Evolutionary conservation across 495 filamentous ascomycete species (phyloP).

Genomic region (Lepidopterella palustris): DNA sequence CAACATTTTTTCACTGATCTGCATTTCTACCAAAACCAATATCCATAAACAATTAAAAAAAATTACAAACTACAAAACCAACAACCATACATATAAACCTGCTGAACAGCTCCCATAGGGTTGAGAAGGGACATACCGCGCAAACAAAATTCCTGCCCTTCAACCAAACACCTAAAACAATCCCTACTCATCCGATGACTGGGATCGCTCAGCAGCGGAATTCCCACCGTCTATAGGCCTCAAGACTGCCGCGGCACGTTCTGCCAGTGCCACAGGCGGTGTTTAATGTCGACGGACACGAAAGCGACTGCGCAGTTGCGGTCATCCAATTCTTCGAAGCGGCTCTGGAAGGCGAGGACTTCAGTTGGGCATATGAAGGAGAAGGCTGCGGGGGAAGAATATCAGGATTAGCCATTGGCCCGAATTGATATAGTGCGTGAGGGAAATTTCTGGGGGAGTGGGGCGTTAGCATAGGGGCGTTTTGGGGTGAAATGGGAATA

Average conservation of each 20-base stretch:
- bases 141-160: slow-evolving; percentile 23
- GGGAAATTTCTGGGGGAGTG: too few relatives aligned
- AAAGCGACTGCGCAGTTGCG: slow-evolving; percentile 17
- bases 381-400: slow-evolving; percentile 27
- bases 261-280: slow-evolving; percentile 24
- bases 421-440: too few relatives aligned
- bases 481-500: too few relatives aligned
- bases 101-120: slow-evolving; percentile 15
- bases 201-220: slow-evolving; percentile 22
- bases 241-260: slow-evolving; percentile 18
- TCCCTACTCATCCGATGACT: slow-evolving; percentile 24
- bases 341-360: slow-evolving; percentile 25
- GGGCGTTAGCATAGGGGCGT: too few relatives aligned
- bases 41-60: too few relatives aligned
- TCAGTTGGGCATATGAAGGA: slow-evolving; percentile 29
- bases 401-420: slow-evolving; percentile 23
- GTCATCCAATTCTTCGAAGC: slow-evolving; percentile 20
- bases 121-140: slow-evolving; percentile 25
- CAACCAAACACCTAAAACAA: slow-evolving; percentile 25
- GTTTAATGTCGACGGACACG: slow-evolving; percentile 36
- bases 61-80: too few relatives aligned
- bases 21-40: too few relatives aligned
- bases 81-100: slow-evolving; percentile 3
- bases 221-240: slow-evolving; percentile 17
- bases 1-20: too few relatives aligned